Conservation (phyloP, 768 basidiomycete species). For the Tephrocybe sp. region DNA sequence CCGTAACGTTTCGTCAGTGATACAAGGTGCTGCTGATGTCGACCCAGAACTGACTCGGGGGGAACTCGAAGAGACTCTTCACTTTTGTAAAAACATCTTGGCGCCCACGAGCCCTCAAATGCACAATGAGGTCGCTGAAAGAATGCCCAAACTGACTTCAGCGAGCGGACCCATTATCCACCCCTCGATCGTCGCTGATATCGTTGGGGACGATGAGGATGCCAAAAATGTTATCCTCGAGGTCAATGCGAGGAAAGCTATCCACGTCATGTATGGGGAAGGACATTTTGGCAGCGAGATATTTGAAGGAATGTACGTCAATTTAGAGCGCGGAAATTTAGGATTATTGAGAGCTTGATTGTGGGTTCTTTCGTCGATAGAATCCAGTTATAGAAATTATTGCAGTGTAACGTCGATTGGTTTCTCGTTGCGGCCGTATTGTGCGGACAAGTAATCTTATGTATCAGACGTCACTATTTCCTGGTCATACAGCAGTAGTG, state of each 20-base stretch:
- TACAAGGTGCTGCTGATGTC: conserved; percentile 53
- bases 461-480: background rate
- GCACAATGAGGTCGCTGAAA: conserved; percentile 23
- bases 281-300: conserved; percentile 9
- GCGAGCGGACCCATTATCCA: background rate
- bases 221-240: conserved; percentile 4
- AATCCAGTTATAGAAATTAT: background rate
- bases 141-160: background rate
- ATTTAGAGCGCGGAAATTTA: conserved; percentile 9
- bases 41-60: conserved; percentile 43
- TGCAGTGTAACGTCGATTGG: background rate
- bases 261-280: conserved; percentile 8
- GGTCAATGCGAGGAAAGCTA: conserved; percentile 4
- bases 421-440: background rate
- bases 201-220: conserved; percentile 4
- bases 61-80: conserved; percentile 48
- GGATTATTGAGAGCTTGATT: conserved; percentile 5
- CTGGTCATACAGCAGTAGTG: too few relatives aligned
- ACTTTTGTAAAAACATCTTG: conserved; percentile 26
- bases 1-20: conserved; percentile 33
- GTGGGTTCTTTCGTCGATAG: too few relatives aligned
- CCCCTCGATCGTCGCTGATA: conserved; percentile 1
- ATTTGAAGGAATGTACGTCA: conserved; percentile 6
- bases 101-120: conserved; percentile 27
- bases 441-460: too few relatives aligned